These are phyloP conservation scores for Cryoendolithus antarcticus DNA, from an alignment of 2,329 filamentous ascomycete genomes.

Conservation along the genomic window DNA sequence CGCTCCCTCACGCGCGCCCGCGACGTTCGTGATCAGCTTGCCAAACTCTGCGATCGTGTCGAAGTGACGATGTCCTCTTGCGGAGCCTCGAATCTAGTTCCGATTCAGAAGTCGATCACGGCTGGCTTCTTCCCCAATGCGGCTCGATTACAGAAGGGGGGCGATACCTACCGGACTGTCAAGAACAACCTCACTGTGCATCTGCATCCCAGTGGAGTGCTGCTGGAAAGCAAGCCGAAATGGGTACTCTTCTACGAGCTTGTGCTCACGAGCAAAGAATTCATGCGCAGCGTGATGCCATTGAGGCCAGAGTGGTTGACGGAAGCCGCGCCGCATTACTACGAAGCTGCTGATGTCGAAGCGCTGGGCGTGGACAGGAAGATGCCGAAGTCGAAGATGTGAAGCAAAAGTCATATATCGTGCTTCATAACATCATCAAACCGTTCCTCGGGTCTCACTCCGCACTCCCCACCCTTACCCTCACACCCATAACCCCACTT, in stretches of 20 bases:
- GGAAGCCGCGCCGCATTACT: constrained; percentile 86
- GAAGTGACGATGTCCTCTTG: constrained; percentile 61
- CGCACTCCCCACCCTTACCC: constrained; percentile 4
- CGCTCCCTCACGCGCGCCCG: constrained; percentile 73
- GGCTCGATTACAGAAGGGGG: constrained; percentile 67
- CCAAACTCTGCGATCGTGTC: constrained; percentile 84
- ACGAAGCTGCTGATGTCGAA: constrained; percentile 85
- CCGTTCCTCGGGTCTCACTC: not conserved
- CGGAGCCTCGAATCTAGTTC: constrained; percentile 58
- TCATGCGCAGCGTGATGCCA: constrained; percentile 78
- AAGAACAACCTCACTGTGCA: constrained; percentile 83
- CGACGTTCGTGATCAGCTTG: constrained; percentile 84
- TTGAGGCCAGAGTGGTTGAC: constrained; percentile 74
- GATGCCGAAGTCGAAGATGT: constrained; percentile 43
- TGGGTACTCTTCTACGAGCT: constrained; percentile 82
- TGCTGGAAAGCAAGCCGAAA: constrained; percentile 69
- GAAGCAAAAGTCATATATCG: not conserved
- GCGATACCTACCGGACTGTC: constrained; percentile 80
- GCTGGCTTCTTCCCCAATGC: constrained; percentile 93
- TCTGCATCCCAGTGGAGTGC: constrained; percentile 76
- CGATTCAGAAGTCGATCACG: constrained; percentile 78
- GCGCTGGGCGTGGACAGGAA: constrained; percentile 65
- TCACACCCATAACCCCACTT: constrained; percentile 5
- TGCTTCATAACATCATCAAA: not conserved
- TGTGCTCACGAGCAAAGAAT: constrained; percentile 77